A percentile compares a stretch with the other conserved stretches of the same genome.
phyloP scores from a whole-genome alignment of 2,329 filamentous ascomycete species.

The Colletotrichum sp. region DNA sequence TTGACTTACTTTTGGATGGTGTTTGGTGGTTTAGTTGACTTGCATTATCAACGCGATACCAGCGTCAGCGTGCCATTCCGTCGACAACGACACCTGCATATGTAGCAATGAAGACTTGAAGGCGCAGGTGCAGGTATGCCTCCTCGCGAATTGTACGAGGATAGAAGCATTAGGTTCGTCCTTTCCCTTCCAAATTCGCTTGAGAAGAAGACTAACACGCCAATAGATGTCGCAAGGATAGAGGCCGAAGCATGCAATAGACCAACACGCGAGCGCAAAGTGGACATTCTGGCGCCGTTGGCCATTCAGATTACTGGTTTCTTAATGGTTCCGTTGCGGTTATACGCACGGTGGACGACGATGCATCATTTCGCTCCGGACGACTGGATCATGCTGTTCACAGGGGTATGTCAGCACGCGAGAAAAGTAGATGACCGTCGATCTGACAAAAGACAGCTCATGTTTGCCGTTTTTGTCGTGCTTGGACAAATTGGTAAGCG shows the following conservation, averaged over 20 bases:
- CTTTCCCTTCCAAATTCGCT: no score
- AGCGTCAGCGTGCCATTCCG: conserved; percentile 26
- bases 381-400: conserved; percentile 43
- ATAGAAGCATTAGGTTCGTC: conserved; percentile 30
- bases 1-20: background rate
- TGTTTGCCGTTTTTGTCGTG: conserved; percentile 35
- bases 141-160: conserved; percentile 27
- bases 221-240: conserved; percentile 33
- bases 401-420: conserved; percentile 29
- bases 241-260: conserved; percentile 37
- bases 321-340: conserved; percentile 37
- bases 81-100: conserved; percentile 31
- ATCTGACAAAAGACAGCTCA: conserved; percentile 20
- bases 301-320: conserved; percentile 39
- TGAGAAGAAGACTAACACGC: conserved; percentile 15
- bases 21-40: conserved; percentile 18
- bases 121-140: conserved; percentile 25
- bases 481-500: conserved; percentile 36
- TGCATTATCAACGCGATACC: conserved; percentile 27
- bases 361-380: conserved; percentile 36
- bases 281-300: conserved; percentile 37
- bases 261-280: conserved; percentile 33
- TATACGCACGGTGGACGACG: conserved; percentile 40
- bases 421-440: background rate
- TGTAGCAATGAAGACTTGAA: conserved; percentile 28